phyloP scores from a whole-genome alignment of 495 filamentous ascomycete species.

The Aspergillus mulundensis region DNA sequence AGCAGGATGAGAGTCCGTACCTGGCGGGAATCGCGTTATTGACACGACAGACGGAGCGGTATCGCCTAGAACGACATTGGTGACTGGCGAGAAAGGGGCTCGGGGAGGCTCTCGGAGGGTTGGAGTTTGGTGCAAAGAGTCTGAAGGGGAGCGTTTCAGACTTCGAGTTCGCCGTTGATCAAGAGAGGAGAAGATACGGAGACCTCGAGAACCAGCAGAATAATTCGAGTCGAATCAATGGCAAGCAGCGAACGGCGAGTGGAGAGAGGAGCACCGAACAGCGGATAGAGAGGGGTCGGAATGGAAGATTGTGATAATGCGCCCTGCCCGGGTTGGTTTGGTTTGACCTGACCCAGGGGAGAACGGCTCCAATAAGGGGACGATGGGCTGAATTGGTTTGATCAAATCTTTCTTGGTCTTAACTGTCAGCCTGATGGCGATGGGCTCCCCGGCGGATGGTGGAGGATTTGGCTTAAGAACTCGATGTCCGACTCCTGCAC shows the following conservation, averaged over 20 bases:
- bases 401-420: not conserved
- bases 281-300: constrained; percentile 3
- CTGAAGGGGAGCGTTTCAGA: not conserved
- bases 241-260: not conserved
- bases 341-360: constrained; percentile 1
- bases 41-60: constrained; percentile 34
- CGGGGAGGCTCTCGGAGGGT: constrained; percentile 3
- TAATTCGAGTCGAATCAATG: constrained; percentile 10
- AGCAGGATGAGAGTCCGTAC: constrained; percentile 15
- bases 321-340: not conserved
- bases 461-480: not conserved
- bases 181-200: not conserved
- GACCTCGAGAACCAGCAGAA: not conserved
- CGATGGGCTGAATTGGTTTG: not conserved
- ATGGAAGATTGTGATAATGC: constrained; percentile 12
- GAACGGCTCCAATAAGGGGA: not conserved
- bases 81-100: constrained; percentile 13
- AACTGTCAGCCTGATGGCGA: not conserved
- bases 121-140: not conserved
- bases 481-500: not conserved
- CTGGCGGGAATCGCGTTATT: constrained; percentile 36
- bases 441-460: not conserved
- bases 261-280: constrained; percentile 5
- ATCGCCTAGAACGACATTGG: constrained; percentile 42
- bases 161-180: not conserved